Evolutionary conservation across 2,329 filamentous ascomycete species (phyloP).

Genomic region (Cyphellophora attinorum): DNA sequence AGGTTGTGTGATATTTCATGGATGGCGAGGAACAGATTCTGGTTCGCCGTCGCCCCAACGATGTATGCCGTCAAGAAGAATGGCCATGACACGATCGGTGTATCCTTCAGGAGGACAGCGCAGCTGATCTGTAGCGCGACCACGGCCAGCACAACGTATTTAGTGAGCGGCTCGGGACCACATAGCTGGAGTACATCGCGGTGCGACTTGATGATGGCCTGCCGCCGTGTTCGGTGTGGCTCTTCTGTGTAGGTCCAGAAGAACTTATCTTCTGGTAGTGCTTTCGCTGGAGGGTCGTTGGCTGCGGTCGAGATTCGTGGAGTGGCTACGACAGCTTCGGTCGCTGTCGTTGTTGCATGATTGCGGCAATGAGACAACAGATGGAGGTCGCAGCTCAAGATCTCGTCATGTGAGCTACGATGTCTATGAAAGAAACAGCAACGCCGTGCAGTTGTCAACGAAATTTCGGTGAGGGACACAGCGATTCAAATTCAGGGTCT

Average conservation of each 20-base stretch:
- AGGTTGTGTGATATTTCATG: slow-evolving; percentile 98
- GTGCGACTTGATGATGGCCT: slow-evolving; percentile 96
- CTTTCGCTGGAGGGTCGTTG: too few species aligned
- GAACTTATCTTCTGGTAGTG: slow-evolving; percentile 51
- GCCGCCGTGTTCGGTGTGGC: slow-evolving; percentile 79
- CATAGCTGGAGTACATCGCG: slow-evolving; percentile 97
- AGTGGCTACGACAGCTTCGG: too few species aligned
- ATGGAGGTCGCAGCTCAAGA: too few species aligned
- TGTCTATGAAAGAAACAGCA: too few species aligned
- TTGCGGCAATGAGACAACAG: too few species aligned
- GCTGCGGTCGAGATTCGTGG: too few species aligned
- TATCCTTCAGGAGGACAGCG: slow-evolving; percentile 67
- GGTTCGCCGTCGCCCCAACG: slow-evolving; percentile 88
- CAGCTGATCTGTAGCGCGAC: slow-evolving; percentile 71
- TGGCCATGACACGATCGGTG: slow-evolving; percentile 68
- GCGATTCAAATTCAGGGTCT: too few species aligned
- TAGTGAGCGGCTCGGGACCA: slow-evolving; percentile 89
- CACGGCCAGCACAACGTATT: slow-evolving; percentile 79
- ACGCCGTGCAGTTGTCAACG: too few species aligned
- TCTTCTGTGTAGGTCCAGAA: slow-evolving; percentile 99
- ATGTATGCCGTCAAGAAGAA: slow-evolving; percentile 86
- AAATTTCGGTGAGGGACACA: too few species aligned
- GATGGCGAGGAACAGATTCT: slow-evolving; percentile 96
- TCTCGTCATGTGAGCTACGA: too few species aligned
- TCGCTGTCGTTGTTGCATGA: slow-evolving; percentile 4